Base-by-base conservation (phyloP, 225 moss, liverwort and hornwort species). In the Climacium dendroides region DNA sequence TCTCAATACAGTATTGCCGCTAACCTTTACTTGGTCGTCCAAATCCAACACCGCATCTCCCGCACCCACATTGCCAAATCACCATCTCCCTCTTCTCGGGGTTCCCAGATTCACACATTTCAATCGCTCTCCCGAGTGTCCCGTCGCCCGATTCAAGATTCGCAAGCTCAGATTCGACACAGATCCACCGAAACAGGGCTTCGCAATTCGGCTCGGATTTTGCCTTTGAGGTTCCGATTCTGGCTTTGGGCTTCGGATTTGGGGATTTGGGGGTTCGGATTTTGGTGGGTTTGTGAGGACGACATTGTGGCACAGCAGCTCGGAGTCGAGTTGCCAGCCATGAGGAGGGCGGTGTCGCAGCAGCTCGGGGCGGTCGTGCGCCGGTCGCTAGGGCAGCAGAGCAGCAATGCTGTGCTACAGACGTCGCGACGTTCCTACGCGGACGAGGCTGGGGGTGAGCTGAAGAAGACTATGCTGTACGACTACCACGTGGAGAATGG, bases 401-500 rank as follows among this genome's bases (percentile, higher is more conserved):
- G 80, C 34, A 81, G 79, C 80, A 87, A 86, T 90, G 91, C 81
- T 32, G 67, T 65, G 58, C 82, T 58, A 14, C 85, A 88, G 39
- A 69, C 80, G 18, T 66, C 89, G n/a, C 90, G 92, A 30, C 92
- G 97, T 8, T 43, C 75, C 7, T 96, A 90, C 63, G 98, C 98
- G 34, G 98, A 96, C 13, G 88, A 67, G 9, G 89, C 89, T 3
- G 80, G 88, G 5, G 90, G 87, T 8, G 90, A 91, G 74, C 29
- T 96, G 88, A 99, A 99, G 94, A 99, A 97, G 92, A 97, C 98
- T 4, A 52, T 89, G 81, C 79, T 99, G 87, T 95, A 97, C 84
- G 97, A 99, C 39, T 95, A 90, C 47, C 98, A 99, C 64, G 94
- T 97, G 65, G 97, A 99, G 93, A 83, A 99, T 54, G 98, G 98